Percentiles rank a stretch among this genome's conserved stretches.
phyloP scores from a whole-genome alignment of 2,329 filamentous ascomycete genomes.

The Emergomyces pasteurianus region DNA sequence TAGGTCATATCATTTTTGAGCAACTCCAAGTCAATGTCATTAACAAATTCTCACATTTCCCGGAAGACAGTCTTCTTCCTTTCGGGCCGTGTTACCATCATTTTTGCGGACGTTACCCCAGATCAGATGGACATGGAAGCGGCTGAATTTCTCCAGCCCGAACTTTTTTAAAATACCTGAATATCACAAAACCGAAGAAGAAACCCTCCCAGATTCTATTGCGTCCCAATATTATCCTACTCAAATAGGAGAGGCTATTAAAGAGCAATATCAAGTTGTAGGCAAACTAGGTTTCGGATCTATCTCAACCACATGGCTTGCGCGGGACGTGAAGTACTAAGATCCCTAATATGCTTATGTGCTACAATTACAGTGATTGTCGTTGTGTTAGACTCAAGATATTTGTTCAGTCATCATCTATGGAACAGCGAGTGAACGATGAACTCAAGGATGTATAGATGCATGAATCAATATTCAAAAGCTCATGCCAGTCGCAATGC shows the following conservation, averaged over 20 bases:
- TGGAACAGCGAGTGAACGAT: constrained; percentile 19
- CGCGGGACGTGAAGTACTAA: constrained; percentile 23
- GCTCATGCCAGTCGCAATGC: constrained; percentile 19
- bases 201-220: constrained; percentile 17
- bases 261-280: constrained; percentile 22
- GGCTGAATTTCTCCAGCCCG: constrained; percentile 22
- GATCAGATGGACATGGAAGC: constrained; percentile 18
- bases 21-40: too few relatives aligned
- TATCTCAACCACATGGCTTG: constrained; percentile 27
- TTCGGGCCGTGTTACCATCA: constrained; percentile 14
- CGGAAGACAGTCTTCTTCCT: too few relatives aligned
- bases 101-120: constrained; percentile 15
- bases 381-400: constrained; percentile 22
- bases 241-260: constrained; percentile 20
- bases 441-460: constrained; percentile 35
- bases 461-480: constrained; percentile 18
- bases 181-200: constrained; percentile 21
- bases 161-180: constrained; percentile 20
- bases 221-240: constrained; percentile 20
- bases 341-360: constrained; percentile 3
- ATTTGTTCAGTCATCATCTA: constrained; percentile 15
- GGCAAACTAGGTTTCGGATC: constrained; percentile 27
- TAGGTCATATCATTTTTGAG: too few relatives aligned
- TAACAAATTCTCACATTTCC: too few relatives aligned
- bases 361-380: constrained; percentile 10